Evolutionary conservation across 1,139 yeast species (phyloP), one percentile per base, ranked within the genome.

Genomic region (Pichia cactophila): DNA sequence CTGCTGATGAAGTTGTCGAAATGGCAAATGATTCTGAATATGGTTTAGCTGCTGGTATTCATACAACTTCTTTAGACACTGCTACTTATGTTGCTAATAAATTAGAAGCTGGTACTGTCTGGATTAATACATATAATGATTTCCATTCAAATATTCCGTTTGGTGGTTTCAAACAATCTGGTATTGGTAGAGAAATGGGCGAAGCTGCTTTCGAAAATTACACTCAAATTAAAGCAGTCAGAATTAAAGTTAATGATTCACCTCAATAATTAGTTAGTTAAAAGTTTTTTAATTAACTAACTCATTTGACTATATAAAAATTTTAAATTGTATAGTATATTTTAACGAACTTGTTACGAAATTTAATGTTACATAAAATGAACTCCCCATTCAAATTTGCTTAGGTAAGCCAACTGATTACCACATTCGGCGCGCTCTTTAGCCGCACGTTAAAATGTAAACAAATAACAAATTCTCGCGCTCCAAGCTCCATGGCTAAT

Each of bases 101-200:
- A 67, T 66, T 83, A 54, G 77, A 77, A 61, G 79, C 88, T 47
- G 90, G 90, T 69, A 79, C 87, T 49, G 76, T 83, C 57, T 83
- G 89, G 89, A 75, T 82, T 63, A 87, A 87, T 72, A 72, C 87
- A 51, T 83, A 82, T 70, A 83, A 83, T 63, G 88, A 82, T 63
- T 81, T 83, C 74, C 80, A 83, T 67, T 77, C 74, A 52, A 72
- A 75, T 66, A 84, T 82, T 64, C 89, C 90, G 67, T 83, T 83
- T 63, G 90, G 90, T 65, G 90, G 90, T 58, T 81, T 70, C 73
- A 81, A 81, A 65, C 81, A 81, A 69, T 80, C 86, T 54, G 90
- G 90, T 64, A 77, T 82, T 66, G 90, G 90, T 63, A 80, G 86
- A 72, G 90, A 83, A 72, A 80, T 83, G 87, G 89, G 89, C 65